These are phyloP conservation scores for Talaromyces sp. DNA, from an alignment of 2,329 filamentous ascomycete species.

Conservation along the genomic window DNA sequence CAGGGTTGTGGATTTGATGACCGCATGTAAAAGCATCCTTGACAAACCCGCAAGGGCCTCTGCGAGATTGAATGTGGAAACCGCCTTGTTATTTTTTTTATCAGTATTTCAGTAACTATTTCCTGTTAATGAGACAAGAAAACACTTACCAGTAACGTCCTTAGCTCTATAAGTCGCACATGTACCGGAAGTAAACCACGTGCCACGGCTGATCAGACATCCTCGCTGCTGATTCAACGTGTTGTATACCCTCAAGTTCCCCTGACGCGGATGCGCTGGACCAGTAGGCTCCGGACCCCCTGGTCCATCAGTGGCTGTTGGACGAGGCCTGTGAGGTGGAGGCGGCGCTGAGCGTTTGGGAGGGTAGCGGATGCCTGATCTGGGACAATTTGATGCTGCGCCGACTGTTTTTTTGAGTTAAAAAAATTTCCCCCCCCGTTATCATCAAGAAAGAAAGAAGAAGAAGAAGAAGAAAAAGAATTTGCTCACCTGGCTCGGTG, in stretches of 20 bases:
- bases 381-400: constrained; percentile 59
- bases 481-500: constrained; percentile 29
- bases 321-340: constrained; percentile 19
- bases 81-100: constrained; percentile 17
- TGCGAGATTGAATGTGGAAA: constrained; percentile 56
- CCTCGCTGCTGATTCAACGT: constrained; percentile 39
- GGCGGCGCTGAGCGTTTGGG: constrained; percentile 45
- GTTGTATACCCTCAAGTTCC: constrained; percentile 53
- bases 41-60: constrained; percentile 56
- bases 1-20: constrained; percentile 21
- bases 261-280: constrained; percentile 52
- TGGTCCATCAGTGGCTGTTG: constrained; percentile 33
- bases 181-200: constrained; percentile 64
- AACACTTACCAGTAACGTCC: constrained; percentile 24
- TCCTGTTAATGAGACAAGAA: neutral
- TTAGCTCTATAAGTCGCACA: constrained; percentile 55
- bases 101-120: neutral
- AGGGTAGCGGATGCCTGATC: constrained; percentile 58
- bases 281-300: constrained; percentile 26
- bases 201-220: constrained; percentile 64
- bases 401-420: constrained; percentile 37
- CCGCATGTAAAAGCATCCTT: constrained; percentile 54
- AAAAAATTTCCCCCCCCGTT: too few species aligned
- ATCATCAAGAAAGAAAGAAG: too few species aligned
- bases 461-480: too few species aligned